Percentiles rank a stretch among this genome's conserved stretches.
phyloP scores from a whole-genome alignment of 1,284 basidiomycete genomes.

The Pseudozyma sp. region DNA sequence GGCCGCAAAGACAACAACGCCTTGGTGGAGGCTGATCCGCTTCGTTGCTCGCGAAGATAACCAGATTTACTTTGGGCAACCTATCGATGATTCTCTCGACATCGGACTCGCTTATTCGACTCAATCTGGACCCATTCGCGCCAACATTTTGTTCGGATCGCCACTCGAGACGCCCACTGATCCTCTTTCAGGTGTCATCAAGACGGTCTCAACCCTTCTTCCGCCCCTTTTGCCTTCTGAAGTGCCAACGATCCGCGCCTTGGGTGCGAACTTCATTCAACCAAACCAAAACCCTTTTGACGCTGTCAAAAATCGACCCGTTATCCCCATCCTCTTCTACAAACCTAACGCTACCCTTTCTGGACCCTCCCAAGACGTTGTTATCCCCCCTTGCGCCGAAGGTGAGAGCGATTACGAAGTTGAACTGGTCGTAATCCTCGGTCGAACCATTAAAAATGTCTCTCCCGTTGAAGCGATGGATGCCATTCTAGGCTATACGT shows the following conservation, averaged over 20 bases:
- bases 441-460: constrained; percentile 39
- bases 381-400: constrained; percentile 41
- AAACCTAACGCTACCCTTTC: constrained; percentile 42
- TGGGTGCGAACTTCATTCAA: constrained; percentile 53
- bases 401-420: constrained; percentile 59
- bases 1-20: constrained; percentile 6
- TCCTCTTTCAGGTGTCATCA: constrained; percentile 28
- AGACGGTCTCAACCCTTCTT: constrained; percentile 47
- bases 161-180: constrained; percentile 16
- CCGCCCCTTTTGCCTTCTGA: constrained; percentile 31
- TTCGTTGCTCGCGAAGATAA: constrained; percentile 58
- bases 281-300: constrained; percentile 29
- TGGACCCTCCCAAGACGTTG: constrained; percentile 41
- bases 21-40: constrained; percentile 57
- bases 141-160: constrained; percentile 33
- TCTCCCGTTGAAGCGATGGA: constrained; percentile 28
- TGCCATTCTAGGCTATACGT: constrained; percentile 51
- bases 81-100: constrained; percentile 40
- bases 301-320: constrained; percentile 36
- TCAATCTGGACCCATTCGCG: constrained; percentile 10
- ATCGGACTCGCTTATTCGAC: constrained; percentile 45
- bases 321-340: constrained; percentile 58
- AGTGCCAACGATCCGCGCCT: constrained; percentile 33
- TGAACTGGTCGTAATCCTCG: constrained; percentile 54
- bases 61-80: constrained; percentile 51